Base-by-base conservation (phyloP, 1,284 basidiomycete genomes). In the Peniophora sp. region DNA sequence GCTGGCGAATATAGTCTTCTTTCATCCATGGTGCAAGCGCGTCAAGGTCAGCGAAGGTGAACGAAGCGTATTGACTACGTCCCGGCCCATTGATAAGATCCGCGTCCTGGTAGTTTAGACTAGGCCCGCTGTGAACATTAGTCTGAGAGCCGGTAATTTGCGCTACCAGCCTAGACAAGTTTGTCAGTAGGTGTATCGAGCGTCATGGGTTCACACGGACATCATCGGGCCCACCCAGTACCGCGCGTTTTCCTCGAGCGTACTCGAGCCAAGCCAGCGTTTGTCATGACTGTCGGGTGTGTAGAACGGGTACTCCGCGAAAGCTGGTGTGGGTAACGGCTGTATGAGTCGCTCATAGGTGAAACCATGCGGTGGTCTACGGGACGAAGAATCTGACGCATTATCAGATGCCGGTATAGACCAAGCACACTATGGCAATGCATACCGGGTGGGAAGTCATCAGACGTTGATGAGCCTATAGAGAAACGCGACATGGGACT, bases 1-100 rank as follows among this genome's bases (percentile, higher is more conserved):
- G 75, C 61, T 73, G 80, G 12, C 27, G 32, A 77, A 75, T 54
- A 87, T 72, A 50, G 68, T 68, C 50, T 12, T 79, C 76, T 52
- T 79, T 75, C 68, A 90, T 74, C 88, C 87, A 90, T 5, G 86
- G 88, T 36, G 87, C 84, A 53, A 89, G 78, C 24, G 79, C 75
- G 59, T 73, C 72, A 39, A 90, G 66, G 64, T 90, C 88, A 24
- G 68, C 66, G 78, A 80, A 86, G 2, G 72, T 74, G 54, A 90
- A 79, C 8, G 85, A 86, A 5, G 77, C 76, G 61, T 81, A 89
- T 49, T 81, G 83, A 24, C 68, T 69, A 24, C 76, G 71, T 43
- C 75, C 73, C 2, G 71, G 62, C 14, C 74, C 77, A 27, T 66
- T 58, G 35, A 79, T 67, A 3, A 79, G 68, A 55, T 78, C 79